These are phyloP conservation scores for Pythium aristosporum DNA, from an alignment of 352 stramenopile genomes.

Conservation along the genomic window DNA sequence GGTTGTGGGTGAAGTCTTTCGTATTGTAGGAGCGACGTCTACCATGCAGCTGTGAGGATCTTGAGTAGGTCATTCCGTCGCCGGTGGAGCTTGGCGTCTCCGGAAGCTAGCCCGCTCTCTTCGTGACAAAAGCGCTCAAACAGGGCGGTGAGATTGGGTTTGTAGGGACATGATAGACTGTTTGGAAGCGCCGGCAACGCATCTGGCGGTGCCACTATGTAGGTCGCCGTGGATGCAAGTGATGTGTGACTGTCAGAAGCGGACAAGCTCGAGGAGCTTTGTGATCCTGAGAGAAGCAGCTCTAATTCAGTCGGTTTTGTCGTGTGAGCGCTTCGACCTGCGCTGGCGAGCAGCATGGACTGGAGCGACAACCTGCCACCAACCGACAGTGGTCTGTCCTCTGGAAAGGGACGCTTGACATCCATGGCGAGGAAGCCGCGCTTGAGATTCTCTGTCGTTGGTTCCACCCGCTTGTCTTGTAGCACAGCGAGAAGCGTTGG, in stretches of 20 bases:
- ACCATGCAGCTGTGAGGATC: conserved; percentile 35
- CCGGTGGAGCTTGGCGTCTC: conserved; percentile 17
- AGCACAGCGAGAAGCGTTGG: conserved; percentile 29
- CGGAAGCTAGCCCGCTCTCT: neutral
- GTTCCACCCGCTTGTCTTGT: conserved; percentile 24
- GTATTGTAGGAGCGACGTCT: neutral
- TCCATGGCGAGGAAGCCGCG: conserved; percentile 29
- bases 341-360: conserved; percentile 12
- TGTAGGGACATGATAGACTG: conserved; percentile 5
- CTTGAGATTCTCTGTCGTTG: conserved; percentile 29
- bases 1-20: neutral
- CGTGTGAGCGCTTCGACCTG: neutral
- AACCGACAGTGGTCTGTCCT: conserved; percentile 12
- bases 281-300: conserved; percentile 5
- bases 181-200: conserved; percentile 1
- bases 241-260: conserved; percentile 14
- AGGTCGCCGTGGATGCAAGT: neutral
- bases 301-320: neutral
- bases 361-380: conserved; percentile 14
- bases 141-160: conserved; percentile 8
- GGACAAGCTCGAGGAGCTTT: conserved; percentile 16
- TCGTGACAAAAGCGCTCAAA: conserved; percentile 14
- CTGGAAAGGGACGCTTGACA: neutral
- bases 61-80: conserved; percentile 39
- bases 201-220: neutral